These are phyloP conservation scores for Fusarium annulatum DNA, from an alignment of 2,329 filamentous ascomycete genomes.

Conservation along the genomic window DNA sequence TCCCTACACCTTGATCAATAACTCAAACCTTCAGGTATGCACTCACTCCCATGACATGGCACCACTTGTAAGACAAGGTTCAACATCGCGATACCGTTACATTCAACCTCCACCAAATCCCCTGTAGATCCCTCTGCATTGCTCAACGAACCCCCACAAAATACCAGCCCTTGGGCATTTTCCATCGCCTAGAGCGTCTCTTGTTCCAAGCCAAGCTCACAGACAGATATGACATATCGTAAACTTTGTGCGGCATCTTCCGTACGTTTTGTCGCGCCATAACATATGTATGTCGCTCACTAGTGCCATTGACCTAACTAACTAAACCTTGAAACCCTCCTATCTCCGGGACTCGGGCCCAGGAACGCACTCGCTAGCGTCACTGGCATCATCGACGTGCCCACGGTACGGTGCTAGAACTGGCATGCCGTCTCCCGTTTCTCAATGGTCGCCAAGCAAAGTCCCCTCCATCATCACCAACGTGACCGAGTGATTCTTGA, in stretches of 20 bases:
- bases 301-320: background rate
- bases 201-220: background rate
- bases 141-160: background rate
- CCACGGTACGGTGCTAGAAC: background rate
- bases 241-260: background rate
- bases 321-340: conserved; percentile 1
- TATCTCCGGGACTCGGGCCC: background rate
- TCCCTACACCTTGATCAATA: conserved; percentile 1
- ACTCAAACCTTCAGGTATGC: background rate
- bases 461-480: background rate
- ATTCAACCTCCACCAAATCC: conserved; percentile 9
- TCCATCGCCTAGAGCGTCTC: conserved; percentile 23
- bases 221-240: background rate
- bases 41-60: background rate
- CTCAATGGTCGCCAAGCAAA: background rate
- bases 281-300: background rate
- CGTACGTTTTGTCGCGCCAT: conserved; percentile 2
- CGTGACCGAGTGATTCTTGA: background rate
- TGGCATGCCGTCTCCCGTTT: background rate
- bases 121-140: conserved; percentile 2
- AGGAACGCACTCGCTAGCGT: conserved; percentile 15
- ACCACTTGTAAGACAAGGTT: conserved; percentile 9
- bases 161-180: conserved; percentile 6
- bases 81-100: conserved; percentile 15
- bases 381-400: background rate